Percentiles rank a stretch among this genome's conserved stretches.
Evolutionary conservation across 305 asterid species (phyloP).

Genomic region (Nicotiana rustica): DNA sequence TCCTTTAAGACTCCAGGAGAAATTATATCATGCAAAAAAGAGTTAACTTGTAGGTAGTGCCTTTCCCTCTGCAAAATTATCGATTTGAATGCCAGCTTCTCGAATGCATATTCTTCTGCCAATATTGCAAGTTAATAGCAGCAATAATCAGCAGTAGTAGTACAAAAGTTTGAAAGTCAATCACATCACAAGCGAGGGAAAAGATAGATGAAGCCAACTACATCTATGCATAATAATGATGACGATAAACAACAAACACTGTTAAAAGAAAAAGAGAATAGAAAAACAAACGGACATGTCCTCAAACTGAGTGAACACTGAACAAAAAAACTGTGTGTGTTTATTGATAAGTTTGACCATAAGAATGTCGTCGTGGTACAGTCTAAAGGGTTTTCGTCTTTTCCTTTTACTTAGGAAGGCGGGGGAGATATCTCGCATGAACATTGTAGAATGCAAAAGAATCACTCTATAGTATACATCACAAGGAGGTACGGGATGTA

Average conservation of each 20-base stretch:
- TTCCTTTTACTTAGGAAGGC: too few species aligned
- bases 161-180: not conserved
- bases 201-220: too few species aligned
- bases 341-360: too few species aligned
- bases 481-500: not conserved
- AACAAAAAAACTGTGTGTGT: too few species aligned
- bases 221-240: too few species aligned
- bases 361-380: too few species aligned
- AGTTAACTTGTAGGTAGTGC: not conserved
- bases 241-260: too few species aligned
- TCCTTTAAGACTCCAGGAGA: not conserved
- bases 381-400: too few species aligned
- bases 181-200: too few species aligned
- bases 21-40: conserved; percentile 8
- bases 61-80: not conserved
- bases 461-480: not conserved
- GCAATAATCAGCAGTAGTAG: not conserved
- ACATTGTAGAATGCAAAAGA: not conserved
- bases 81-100: not conserved
- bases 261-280: not conserved
- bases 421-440: too few species aligned
- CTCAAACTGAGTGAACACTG: too few species aligned
- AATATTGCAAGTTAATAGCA: not conserved
- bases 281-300: not conserved
- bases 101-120: not conserved